Evolutionary conservation across 2,329 filamentous ascomycete species (phyloP), one percentile per base, ranked within the genome.

Genomic region (Colletotrichum horii): DNA sequence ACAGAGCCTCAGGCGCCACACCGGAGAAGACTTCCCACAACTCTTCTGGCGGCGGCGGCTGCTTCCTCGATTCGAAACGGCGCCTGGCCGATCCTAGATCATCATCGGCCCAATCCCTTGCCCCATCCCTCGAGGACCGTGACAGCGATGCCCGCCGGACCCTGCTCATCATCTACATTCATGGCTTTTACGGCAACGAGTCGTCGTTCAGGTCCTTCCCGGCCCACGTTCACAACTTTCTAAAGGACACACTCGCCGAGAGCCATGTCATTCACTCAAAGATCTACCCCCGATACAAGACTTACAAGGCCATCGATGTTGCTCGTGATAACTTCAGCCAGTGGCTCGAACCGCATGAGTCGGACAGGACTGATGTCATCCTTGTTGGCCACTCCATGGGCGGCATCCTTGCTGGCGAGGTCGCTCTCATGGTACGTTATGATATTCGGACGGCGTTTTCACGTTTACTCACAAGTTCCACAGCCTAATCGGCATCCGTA

Each of bases 331-430:
- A 95, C 81, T 97, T 98, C 82, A 96, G 95, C 81, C 87, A 85
- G 78, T 98, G 96, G 95, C 87, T 98, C 34, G 87, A 90, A 74
- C 95, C 95, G 8, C 95, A 97, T 79, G 94, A 96, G 83, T 91
- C 91, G 32, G 85, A 89, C 6, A 90, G 88, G 24, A 96, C 95
- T 2, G 96, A 98, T 85, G 89, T 97, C 4, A 88, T 98, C 24
- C 88, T 98, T 4, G 87, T 98, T 4, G 96, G 96, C 1, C 96
- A 98, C 83, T 97, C 95, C 56, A 96, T 98, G 92, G 96, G 96
- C 19, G 96, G 96, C 2, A 88, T 98, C 28, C 84, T 98, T 30
- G 91, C 94, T 30, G 95, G 94, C 2, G 96, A 98, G 79, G 91
- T 97, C 30, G 92, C 92, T 4, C 86, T 98, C 60, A 89, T 94